Evolutionary conservation across 1,139 yeast species (phyloP).

Genomic region (Meyerozyma sp.): DNA sequence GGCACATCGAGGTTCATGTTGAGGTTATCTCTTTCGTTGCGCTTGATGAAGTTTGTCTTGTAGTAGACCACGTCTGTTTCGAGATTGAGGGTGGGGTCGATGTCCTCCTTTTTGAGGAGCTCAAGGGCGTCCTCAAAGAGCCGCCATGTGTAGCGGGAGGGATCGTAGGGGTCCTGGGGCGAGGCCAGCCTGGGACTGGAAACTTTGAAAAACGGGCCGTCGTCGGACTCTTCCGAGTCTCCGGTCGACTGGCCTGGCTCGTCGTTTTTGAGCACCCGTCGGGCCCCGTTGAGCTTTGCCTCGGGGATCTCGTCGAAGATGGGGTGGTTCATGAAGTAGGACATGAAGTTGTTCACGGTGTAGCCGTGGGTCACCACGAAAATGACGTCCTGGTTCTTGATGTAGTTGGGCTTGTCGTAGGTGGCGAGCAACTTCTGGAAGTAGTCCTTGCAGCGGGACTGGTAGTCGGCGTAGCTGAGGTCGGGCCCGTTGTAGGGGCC

Average conservation of each 20-base stretch:
- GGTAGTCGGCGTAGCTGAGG: constrained; percentile 38
- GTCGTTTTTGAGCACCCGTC: constrained; percentile 12
- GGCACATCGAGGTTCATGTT: constrained; percentile 6
- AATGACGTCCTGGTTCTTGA: constrained; percentile 32
- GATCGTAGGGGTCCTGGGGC: constrained; percentile 12
- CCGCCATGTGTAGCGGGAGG: constrained; percentile 26
- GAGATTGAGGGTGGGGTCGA: constrained; percentile 31
- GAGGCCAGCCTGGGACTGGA: background rate
- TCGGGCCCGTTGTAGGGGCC: constrained; percentile 46
- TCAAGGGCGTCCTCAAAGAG: constrained; percentile 31
- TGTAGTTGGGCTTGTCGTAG: constrained; percentile 34
- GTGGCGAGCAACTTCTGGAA: constrained; percentile 41
- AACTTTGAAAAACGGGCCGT: background rate
- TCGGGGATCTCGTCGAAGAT: constrained; percentile 45
- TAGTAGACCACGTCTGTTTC: constrained; percentile 43
- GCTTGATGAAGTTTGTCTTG: constrained; percentile 40
- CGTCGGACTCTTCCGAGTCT: background rate
- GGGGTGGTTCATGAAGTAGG: constrained; percentile 41
- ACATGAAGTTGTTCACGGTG: constrained; percentile 34
- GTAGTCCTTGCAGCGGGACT: constrained; percentile 35
- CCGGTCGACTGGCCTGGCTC: background rate
- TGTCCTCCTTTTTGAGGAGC: constrained; percentile 20
- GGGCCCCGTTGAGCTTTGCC: constrained; percentile 33
- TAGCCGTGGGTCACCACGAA: constrained; percentile 42
- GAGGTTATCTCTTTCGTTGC: constrained; percentile 24